phyloP scores from a whole-genome alignment of 208 protist genomes.

The Leishmania braziliensis region DNA sequence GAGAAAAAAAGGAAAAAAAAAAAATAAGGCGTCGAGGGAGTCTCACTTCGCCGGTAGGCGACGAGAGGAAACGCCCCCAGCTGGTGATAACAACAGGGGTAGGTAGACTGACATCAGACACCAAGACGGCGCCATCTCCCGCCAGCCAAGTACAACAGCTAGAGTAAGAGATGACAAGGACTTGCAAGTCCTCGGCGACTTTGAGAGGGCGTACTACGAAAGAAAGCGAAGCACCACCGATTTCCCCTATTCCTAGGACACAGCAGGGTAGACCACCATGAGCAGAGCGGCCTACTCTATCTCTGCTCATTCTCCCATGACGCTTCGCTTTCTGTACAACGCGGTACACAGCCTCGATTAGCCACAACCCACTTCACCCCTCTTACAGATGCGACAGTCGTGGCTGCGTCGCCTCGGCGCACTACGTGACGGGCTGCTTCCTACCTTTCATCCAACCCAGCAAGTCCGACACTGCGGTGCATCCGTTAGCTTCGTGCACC shows the following conservation, averaged over 20 bases:
- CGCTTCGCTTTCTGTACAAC: no score
- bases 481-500: conserved; percentile 58
- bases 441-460: conserved; percentile 8
- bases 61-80: no score
- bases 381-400: conserved; percentile 5
- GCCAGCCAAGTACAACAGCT: neutral
- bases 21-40: neutral
- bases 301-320: no score
- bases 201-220: no score
- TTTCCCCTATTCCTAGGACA: no score
- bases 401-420: conserved; percentile 6
- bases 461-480: conserved; percentile 28
- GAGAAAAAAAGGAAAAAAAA: neutral
- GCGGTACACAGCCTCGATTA: neutral
- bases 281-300: no score
- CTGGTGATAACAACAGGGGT: no score
- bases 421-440: conserved; percentile 3
- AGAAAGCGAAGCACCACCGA: no score
- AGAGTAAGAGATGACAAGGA: no score
- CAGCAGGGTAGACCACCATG: no score
- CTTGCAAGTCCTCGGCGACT: no score
- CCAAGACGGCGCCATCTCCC: neutral
- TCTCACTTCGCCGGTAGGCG: neutral
- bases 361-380: neutral
- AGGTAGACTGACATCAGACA: neutral